Conservation (phyloP, 148 eudicot species). For the Diospyros kaki region DNA sequence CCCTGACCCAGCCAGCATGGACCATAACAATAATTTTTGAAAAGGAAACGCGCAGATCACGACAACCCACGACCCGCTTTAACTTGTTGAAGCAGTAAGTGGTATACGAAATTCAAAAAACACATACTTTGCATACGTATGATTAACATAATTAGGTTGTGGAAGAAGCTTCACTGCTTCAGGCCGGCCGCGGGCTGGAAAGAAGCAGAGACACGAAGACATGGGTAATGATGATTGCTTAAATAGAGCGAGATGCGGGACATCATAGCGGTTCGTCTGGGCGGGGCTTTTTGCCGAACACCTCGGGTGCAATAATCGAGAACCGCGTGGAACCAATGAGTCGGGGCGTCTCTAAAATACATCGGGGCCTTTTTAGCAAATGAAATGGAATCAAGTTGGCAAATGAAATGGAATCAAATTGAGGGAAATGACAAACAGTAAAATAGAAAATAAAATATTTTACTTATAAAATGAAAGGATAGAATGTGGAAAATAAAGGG, state of each 20-base stretch:
- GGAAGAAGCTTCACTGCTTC: background rate
- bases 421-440: no score
- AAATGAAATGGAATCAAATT: no score
- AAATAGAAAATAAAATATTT: no score
- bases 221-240: slow-evolving; percentile 5
- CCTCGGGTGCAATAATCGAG: background rate
- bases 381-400: background rate
- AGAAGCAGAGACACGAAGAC: slow-evolving; percentile 1
- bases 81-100: background rate
- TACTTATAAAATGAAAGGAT: no score
- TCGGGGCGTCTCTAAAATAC: background rate
- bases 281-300: slow-evolving; percentile 8
- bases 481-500: no score
- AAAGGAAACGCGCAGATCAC: slow-evolving; percentile 15
- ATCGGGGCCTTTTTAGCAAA: background rate
- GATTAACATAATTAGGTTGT: no score
- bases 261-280: background rate
- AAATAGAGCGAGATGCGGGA: background rate
- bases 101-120: background rate
- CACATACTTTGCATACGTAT: background rate
- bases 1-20: background rate
- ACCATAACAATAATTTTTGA: background rate
- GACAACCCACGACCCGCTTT: slow-evolving; percentile 14
- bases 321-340: background rate
- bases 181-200: slow-evolving; percentile 7